Evolutionary conservation across 768 basidiomycete species (phyloP).

Genomic region (Austroboletus festivus): DNA sequence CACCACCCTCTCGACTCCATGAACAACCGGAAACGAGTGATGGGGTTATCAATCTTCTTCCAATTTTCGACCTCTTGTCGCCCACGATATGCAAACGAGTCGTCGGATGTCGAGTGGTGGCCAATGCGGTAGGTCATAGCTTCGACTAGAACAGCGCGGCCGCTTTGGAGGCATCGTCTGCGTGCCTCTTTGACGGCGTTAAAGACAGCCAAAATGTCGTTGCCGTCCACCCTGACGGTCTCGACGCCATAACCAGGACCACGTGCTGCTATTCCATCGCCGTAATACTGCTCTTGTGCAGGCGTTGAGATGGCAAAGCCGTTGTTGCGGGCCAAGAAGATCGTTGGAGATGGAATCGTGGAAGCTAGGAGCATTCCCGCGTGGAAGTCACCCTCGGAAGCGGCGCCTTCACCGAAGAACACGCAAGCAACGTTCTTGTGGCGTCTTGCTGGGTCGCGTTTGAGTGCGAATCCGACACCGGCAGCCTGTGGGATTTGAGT

Average conservation of each 20-base stretch:
- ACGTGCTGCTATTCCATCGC: constrained; percentile 89
- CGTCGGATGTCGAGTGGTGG: constrained; percentile 95
- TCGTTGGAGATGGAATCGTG: constrained; percentile 67
- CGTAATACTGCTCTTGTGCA: constrained; percentile 81
- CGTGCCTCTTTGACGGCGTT: constrained; percentile 70
- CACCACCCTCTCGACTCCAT: constrained; percentile 86
- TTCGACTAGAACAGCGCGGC: constrained; percentile 81
- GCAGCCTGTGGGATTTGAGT: constrained; percentile 96
- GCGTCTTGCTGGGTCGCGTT: constrained; percentile 66
- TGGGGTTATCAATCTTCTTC: constrained; percentile 88
- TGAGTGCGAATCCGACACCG: constrained; percentile 86
- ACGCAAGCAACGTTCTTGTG: constrained; percentile 78
- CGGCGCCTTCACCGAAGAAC: constrained; percentile 92
- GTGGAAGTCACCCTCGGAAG: constrained; percentile 94
- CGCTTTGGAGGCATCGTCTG: constrained; percentile 66
- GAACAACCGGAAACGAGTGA: constrained; percentile 79
- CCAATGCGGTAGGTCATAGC: constrained; percentile 93
- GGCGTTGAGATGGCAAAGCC: constrained; percentile 97
- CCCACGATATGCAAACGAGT: constrained; percentile 90
- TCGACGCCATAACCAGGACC: constrained; percentile 91
- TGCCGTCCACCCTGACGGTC: constrained; percentile 90
- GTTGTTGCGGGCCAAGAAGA: constrained; percentile 79
- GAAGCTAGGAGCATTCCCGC: constrained; percentile 83
- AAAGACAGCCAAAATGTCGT: constrained; percentile 85
- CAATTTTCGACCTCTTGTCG: constrained; percentile 89